These are phyloP conservation scores for Aphanomyces euteiches DNA, from an alignment of 352 stramenopile genomes.

Conservation along the genomic window DNA sequence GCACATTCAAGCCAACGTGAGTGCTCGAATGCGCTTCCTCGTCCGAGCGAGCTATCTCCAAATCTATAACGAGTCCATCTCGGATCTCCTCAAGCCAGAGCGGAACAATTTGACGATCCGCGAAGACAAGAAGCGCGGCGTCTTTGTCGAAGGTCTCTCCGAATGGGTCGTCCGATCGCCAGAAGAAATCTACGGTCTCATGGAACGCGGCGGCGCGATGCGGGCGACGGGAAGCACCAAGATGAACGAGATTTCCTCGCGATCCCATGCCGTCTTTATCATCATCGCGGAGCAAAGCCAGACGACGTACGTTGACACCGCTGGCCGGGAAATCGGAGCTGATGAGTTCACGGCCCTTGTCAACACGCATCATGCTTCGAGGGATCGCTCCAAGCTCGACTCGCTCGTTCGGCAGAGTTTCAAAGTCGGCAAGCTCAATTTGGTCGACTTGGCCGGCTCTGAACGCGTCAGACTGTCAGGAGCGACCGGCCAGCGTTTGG, in stretches of 20 bases:
- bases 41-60: slow-evolving; percentile 91
- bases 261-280: slow-evolving; percentile 91
- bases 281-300: slow-evolving; percentile 93
- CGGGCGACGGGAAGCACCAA: slow-evolving; percentile 80
- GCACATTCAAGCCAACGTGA: slow-evolving; percentile 87
- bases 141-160: slow-evolving; percentile 93
- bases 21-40: slow-evolving; percentile 82
- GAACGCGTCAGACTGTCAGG: slow-evolving; percentile 86
- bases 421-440: slow-evolving; percentile 93
- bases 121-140: slow-evolving; percentile 89
- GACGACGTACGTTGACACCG: slow-evolving; percentile 83
- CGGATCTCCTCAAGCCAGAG: slow-evolving; percentile 91
- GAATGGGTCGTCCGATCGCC: slow-evolving; percentile 92
- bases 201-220: slow-evolving; percentile 87
- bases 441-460: slow-evolving; percentile 90
- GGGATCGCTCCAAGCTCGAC: slow-evolving; percentile 57
- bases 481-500: slow-evolving; percentile 79
- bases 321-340: slow-evolving; percentile 68
- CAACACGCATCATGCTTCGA: slow-evolving; percentile 52
- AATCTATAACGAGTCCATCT: slow-evolving; percentile 95
- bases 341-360: slow-evolving; percentile 85
- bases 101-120: slow-evolving; percentile 89
- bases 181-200: slow-evolving; percentile 92
- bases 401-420: slow-evolving; percentile 90
- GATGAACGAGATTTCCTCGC: slow-evolving; percentile 86